Percentiles rank a stretch among this genome's conserved stretches.
These are phyloP conservation scores for Diospyros kaki DNA, from an alignment of 148 eudicot genomes.

Conservation along the genomic window DNA sequence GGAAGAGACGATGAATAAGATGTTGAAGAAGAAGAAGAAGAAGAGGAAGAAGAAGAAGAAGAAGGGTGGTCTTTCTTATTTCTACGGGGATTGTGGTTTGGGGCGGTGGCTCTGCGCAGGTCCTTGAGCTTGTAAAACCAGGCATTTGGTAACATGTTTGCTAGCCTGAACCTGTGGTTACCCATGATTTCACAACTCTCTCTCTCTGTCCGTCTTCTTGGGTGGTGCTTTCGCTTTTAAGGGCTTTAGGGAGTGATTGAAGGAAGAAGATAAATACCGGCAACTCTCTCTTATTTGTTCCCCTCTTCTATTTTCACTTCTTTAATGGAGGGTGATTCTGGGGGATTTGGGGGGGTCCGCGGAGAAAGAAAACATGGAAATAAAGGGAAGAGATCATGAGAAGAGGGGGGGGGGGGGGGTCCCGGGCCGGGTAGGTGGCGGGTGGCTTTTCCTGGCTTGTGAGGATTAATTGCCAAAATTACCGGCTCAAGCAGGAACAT, in stretches of 20 bases:
- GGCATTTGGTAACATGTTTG: constrained; percentile 54
- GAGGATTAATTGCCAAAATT: too few relatives aligned
- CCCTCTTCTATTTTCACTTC: background rate
- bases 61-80: constrained; percentile 21
- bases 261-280: too few relatives aligned
- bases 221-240: background rate
- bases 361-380: too few relatives aligned
- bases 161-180: constrained; percentile 35
- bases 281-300: too few relatives aligned
- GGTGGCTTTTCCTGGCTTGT: too few relatives aligned
- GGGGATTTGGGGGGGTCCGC: background rate
- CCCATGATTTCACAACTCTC: constrained; percentile 28
- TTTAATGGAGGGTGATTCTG: background rate
- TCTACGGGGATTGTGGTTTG: constrained; percentile 11
- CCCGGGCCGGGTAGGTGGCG: too few relatives aligned
- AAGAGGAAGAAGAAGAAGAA: constrained; percentile 14
- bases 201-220: background rate
- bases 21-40: constrained; percentile 17
- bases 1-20: background rate
- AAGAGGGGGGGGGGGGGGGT: too few relatives aligned
- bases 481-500: too few relatives aligned
- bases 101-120: constrained; percentile 20
- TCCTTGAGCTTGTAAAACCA: constrained; percentile 57
- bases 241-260: too few relatives aligned
- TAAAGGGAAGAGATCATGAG: too few relatives aligned